Conservation (phyloP, 805 yeast species). For the Candida nemodendra region DNA sequence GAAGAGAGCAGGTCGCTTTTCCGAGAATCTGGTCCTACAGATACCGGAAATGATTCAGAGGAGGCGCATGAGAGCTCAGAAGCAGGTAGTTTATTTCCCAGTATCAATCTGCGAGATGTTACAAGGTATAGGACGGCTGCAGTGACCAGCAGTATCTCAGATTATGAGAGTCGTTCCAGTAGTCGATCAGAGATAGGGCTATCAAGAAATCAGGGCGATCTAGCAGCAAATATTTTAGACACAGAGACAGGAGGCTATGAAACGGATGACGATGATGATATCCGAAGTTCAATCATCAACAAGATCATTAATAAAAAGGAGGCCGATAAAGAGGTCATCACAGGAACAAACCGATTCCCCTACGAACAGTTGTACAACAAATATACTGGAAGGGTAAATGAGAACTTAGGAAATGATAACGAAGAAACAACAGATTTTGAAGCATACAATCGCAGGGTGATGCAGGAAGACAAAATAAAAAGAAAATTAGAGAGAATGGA, state of each 20-base stretch:
- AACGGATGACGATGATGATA: slow-evolving; percentile 11
- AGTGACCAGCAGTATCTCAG: no score
- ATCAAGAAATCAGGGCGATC: no score
- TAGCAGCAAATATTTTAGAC: no score
- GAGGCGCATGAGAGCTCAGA: no score
- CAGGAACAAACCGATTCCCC: slow-evolving; percentile 11
- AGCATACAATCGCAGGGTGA: slow-evolving; percentile 25
- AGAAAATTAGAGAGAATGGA: slow-evolving; percentile 17
- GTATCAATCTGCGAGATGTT: no score
- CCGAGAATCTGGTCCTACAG: no score
- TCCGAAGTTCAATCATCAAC: slow-evolving; percentile 24
- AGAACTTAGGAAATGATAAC: neutral
- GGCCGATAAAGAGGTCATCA: slow-evolving; percentile 5
- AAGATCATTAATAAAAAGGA: slow-evolving; percentile 23
- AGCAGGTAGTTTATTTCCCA: no score
- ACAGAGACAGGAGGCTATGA: neutral
- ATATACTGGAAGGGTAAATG: slow-evolving; percentile 4
- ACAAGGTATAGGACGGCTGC: no score
- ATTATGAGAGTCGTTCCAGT: no score
- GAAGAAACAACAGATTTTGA: slow-evolving; percentile 29
- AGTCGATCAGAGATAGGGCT: no score
- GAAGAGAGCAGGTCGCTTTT: no score
- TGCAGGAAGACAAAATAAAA: slow-evolving; percentile 26
- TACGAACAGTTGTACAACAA: slow-evolving; percentile 27
- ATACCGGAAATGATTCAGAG: no score